Base-by-base conservation (phyloP, 2,329 filamentous ascomycete species). In the Albophoma yamanashiensis region DNA sequence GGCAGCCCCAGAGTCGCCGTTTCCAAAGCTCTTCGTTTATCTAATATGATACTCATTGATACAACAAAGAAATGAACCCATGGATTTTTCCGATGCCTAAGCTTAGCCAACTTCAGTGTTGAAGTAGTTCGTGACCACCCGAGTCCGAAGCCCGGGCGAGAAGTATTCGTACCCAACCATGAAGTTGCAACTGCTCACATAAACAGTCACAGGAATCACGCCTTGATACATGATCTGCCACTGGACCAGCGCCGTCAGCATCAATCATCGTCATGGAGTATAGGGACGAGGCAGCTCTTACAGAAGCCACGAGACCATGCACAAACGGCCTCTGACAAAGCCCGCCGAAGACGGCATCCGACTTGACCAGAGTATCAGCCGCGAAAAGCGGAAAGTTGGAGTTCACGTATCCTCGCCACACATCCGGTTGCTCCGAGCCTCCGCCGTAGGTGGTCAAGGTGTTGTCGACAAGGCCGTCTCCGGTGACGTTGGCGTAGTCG, bases 121-220 rank as follows among this genome's bases (percentile, higher is more conserved):
- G 57, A 71, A 73, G 25, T 71, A 71, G 3, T 68, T 62, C 8
- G 68, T 72, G 1, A 67, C 63, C 0, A 71, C 71, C 3, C 70
- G 59, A 2, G 71, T 73, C 20, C 71, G 64, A 14, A 64, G 43
- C 0, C 57, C 65, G 0, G 66, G 65, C 0, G 69, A 64, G 52
- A 73, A 73, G 39, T 70, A 76, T 57, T 75, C 73, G 43, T 75
- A 75, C 0, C 74, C 74, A 42, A 72, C 72, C 1, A 75, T 61
- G 4, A 70, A 36, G 58, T 66, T 64, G 58, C 72, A 74, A n/a
- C 57, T 63, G 39, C 70, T 66, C 0, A 76, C 70, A 22, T 68
- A 75, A 0, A 74, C 67, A 0, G 72, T 75, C 0, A 75, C 72
- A 0, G 74, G 73, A 17, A 76, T 68, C 2, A 59, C 64, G 0